A percentile compares a stretch with the other conserved stretches of the same genome.
Conservation (phyloP, 2,329 filamentous ascomycete species). For the Sporothrix globosa region DNA sequence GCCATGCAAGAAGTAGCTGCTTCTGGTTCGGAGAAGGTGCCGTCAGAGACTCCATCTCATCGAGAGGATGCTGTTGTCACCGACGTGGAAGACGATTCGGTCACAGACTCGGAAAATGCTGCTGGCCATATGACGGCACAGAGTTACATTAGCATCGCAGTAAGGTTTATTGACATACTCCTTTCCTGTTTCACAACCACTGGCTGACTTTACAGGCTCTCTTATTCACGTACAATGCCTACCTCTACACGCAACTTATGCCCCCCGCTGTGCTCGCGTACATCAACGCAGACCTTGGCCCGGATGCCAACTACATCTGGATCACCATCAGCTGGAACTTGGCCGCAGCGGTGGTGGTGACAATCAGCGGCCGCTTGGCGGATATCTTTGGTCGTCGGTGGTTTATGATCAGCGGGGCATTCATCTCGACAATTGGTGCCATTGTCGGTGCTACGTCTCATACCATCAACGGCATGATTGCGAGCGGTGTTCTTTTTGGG, state of each 20-base stretch:
- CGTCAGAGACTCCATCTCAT: conserved; percentile 1
- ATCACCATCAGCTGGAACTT: conserved; percentile 32
- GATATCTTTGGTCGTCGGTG: conserved; percentile 48
- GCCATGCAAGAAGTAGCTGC: background rate
- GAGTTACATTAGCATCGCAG: conserved; percentile 13
- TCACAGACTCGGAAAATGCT: background rate
- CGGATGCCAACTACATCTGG: conserved; percentile 31
- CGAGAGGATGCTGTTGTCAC: background rate
- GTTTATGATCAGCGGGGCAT: conserved; percentile 45
- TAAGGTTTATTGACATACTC: background rate
- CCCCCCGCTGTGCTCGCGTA: conserved; percentile 27
- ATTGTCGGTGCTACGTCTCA: conserved; percentile 47
- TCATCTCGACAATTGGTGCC: conserved; percentile 44
- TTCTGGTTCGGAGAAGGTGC: background rate
- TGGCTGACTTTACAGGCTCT: background rate
- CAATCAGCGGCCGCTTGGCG: conserved; percentile 41
- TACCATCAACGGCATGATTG: conserved; percentile 47
- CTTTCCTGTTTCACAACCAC: background rate
- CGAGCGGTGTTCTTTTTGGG: conserved; percentile 46
- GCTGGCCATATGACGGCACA: background rate
- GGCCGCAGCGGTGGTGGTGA: conserved; percentile 28
- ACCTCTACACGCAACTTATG: conserved; percentile 29
- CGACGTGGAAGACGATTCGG: background rate
- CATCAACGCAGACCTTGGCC: conserved; percentile 31
- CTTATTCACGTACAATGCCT: conserved; percentile 34